Conservation (phyloP, 331 rosid genomes). For the Dryas integrifolia region DNA sequence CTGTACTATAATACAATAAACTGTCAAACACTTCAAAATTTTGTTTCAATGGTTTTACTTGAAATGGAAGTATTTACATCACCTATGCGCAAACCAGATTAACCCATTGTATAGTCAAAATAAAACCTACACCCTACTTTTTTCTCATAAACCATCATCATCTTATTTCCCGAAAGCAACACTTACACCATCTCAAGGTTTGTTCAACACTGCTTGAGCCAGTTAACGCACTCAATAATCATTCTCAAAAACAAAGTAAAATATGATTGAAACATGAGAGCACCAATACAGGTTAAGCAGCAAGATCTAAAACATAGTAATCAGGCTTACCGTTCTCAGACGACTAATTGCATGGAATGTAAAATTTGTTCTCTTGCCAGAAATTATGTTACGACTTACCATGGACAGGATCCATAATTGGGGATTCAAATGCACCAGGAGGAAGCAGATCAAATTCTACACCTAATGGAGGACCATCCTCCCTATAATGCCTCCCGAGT, state of each 20-base stretch:
- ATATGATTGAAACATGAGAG: neutral
- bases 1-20: neutral
- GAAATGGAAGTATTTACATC: neutral
- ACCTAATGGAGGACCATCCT: slow-evolving; percentile 86
- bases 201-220: neutral
- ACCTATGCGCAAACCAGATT: neutral
- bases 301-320: slow-evolving; percentile 11
- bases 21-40: neutral
- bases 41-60: neutral
- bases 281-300: slow-evolving; percentile 8
- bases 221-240: neutral
- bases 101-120: neutral
- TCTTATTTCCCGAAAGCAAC: neutral
- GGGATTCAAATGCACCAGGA: slow-evolving; percentile 88
- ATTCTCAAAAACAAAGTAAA: neutral
- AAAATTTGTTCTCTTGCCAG: neutral
- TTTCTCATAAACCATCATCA: neutral
- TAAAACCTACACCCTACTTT: neutral
- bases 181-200: neutral
- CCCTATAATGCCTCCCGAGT: slow-evolving; percentile 64
- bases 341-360: slow-evolving; percentile 21
- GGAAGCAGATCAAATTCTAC: slow-evolving; percentile 86
- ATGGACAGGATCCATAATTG: slow-evolving; percentile 46
- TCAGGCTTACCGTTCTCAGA: neutral
- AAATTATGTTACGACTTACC: slow-evolving; percentile 45